These are phyloP conservation scores for Epichloe gansuensis DNA, from an alignment of 2,329 filamentous ascomycete species.

Conservation along the genomic window DNA sequence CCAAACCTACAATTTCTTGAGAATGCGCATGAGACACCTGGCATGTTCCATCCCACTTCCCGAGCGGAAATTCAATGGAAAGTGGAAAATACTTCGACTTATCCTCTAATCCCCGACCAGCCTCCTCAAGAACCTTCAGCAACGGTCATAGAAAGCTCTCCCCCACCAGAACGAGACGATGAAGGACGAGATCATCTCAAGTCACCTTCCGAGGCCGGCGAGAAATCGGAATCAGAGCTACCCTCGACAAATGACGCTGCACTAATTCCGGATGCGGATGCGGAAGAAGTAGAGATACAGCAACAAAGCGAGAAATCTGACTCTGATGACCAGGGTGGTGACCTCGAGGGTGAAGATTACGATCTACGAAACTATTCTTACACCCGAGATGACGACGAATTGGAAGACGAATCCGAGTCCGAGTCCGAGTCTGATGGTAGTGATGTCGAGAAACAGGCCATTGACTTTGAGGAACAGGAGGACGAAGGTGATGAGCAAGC, in stretches of 20 bases:
- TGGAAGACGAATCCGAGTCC: constrained; percentile 6
- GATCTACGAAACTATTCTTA: constrained; percentile 21
- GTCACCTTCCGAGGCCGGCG: background rate
- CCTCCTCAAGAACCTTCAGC: background rate
- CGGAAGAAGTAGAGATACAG: background rate
- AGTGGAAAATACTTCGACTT: background rate
- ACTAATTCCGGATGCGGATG: background rate
- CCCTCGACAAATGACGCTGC: background rate
- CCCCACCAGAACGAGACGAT: background rate
- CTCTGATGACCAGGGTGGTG: constrained; percentile 13
- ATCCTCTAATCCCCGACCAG: background rate
- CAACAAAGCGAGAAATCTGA: constrained; percentile 6
- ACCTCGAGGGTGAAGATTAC: constrained; percentile 21
- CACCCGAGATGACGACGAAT: constrained; percentile 19
- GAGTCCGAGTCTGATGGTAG: constrained; percentile 4
- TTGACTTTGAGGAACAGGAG: constrained; percentile 22
- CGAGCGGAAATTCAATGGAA: background rate
- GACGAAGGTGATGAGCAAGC: background rate
- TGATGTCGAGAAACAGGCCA: constrained; percentile 10
- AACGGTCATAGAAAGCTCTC: constrained; percentile 1
- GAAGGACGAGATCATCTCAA: background rate
- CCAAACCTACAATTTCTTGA: constrained; percentile 7
- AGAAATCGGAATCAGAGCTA: background rate
- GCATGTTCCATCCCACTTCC: background rate
- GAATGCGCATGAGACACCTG: background rate